Base-by-base conservation (phyloP, 2,329 filamentous ascomycete genomes). In the Colletotrichum tamarilloi region DNA sequence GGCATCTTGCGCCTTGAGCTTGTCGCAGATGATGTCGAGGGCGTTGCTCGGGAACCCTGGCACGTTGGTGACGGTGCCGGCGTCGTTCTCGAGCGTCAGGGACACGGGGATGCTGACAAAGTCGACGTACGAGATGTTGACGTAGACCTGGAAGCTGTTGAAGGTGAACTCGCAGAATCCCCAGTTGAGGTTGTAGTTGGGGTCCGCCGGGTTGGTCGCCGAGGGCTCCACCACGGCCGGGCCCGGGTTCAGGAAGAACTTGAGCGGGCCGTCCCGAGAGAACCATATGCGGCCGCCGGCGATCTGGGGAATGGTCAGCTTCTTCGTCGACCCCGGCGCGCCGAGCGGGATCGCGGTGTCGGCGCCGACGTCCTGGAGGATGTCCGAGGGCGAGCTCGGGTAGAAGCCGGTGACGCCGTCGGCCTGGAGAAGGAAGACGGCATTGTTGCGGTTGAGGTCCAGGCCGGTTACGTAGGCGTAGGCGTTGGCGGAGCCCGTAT, bases 201-300 rank as follows among this genome's bases (percentile, higher is more conserved):
- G 81, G 77, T 94, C 92, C 0, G 86, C 80, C 0, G 86, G 80
- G 80, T 95, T 95, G 38, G 89, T 92, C 30, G 92, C 90, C 11
- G 91, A 92, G 0, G 94, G 94, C 82, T 95, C 93, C 56, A 95
- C 93, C 16, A 95, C 86, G 1, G 90, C 92, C 7, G 93, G 91
- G 19, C 90, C 91, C 30, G 90, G 92, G 81, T 95, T 95, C 65
- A 95, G 81, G 14, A 90, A 84, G 81, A 95, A 95, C 1, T 87
- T 90, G 62, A 95, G 85, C 46, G 87, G 87, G 57, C 83, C 83
- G 76, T 88, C 89, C 72, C 89, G 85, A 68, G 87, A 90, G 81
- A 94, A 93, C 91, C 92, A 95, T 79, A 95, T 90, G 66, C 93
- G 88, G 1, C 90, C 93, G 26, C 92, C 93, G 3, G 89, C 92